Base-by-base conservation (phyloP, 2,329 filamentous ascomycete species). In the Epichloe sp. region DNA sequence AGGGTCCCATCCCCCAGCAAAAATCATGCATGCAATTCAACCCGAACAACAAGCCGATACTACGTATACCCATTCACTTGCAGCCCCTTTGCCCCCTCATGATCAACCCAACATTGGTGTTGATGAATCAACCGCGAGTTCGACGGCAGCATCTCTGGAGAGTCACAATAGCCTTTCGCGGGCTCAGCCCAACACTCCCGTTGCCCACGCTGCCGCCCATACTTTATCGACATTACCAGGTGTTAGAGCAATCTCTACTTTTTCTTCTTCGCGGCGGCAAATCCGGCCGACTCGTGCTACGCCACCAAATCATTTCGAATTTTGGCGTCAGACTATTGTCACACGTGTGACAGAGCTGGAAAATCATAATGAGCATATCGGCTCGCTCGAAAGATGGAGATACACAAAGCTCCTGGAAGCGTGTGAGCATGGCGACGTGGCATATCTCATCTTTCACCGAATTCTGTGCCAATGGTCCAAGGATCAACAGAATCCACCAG, bases 381-480 rank as follows among this genome's bases (percentile, higher is more conserved):
- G 63, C 50, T 55, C 47, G 40, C 58, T 73, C 2, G 77, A 78
- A 53, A 58, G 61, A 44, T 68, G 68, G 23, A 73, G 84, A 34
- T 68, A 80, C 36, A 56, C 62, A n/a, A 69, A 85, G 7, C 66
- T 89, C 12, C 59, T 56, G 26, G 68, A 78, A 23, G 84, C 85
- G 1, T 83, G 80, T 55, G 43, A 55, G 2, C 58, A 61, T 0
- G 63, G 72, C 4, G 86, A 90, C 61, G 55, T 69, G 45, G 79
- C 85, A 59, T 89, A 83, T 60, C 57, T 88, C 47, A 70, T 75
- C 5, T 61, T 86, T 12, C 83, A 86, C 60, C 83, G 86, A 59
- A 53, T 84, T 2, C 82, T 79, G 62, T 85, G 81, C 59, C 59
- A 76, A 19, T 79, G 76, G 73, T 73, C 72, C 17, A 58, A 48